Evolutionary conservation across 2,329 filamentous ascomycete genomes (phyloP), one percentile per base, ranked within the genome.

Genomic region (Cordyceps sp.): DNA sequence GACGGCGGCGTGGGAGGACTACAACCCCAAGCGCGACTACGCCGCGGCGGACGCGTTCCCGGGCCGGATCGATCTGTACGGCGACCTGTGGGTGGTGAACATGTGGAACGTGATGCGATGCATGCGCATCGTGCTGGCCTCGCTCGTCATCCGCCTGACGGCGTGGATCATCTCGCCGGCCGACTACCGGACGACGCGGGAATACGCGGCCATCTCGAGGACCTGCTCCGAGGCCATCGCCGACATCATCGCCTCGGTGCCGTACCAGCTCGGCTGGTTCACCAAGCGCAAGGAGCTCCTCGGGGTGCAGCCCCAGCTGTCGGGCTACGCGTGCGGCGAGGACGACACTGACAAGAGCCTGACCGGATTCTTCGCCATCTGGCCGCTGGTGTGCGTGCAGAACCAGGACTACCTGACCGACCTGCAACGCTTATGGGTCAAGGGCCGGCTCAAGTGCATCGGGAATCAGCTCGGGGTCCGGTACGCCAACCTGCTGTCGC

Each of bases 171-270:
- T 66, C 47, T 56, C 61, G 13, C 70, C 71, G 0, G 59, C 68
- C 12, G 70, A 76, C 45, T 74, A 74, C 43, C 58, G 69, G 26
- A 73, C 69, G 2, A 75, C 69, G 10, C 60, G 67, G 10, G 67
- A 73, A 46, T 75, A 74, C 38, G 67, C 66, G 7, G 59, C 61
- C 2, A 62, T 64, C 4, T 58, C 62, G 12, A 49, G 62, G 28
- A 56, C 56, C 1, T 69, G 61, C 33, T 55, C 55, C 26, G 62
- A 68, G 29, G 57, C 58, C 31, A 67, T 73, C 39, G 58, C 61
- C 3, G 69, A 73, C 41, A 64, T 75, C 27, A 59, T 75, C 31
- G 65, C 70, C 3, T 66, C 62, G 1, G 61, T 73, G 14, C 71
- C 71, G 1, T 75, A 65, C 39, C 62, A 69, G 42, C 56, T 76